These are phyloP conservation scores for Pythium scleroteichum DNA, from an alignment of 352 stramenopile genomes.

Conservation along the genomic window DNA sequence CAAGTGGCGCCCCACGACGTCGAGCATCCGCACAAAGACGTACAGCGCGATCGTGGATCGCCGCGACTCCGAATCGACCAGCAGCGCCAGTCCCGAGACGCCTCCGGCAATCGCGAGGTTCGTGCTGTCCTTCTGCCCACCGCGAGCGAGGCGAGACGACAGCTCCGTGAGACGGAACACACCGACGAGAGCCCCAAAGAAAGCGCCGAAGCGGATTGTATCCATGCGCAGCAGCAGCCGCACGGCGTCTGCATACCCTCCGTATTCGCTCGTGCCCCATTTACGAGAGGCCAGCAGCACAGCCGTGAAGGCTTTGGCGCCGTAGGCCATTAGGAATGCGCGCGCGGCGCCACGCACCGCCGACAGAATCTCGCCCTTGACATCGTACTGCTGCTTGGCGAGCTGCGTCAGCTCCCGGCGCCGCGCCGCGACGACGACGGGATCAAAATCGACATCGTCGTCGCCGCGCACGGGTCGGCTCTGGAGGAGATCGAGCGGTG, in stretches of 20 bases:
- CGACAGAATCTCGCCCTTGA: conserved; percentile 25
- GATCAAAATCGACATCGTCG: background rate
- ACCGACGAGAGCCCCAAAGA: conserved; percentile 75
- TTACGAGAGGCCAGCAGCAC: conserved; percentile 77
- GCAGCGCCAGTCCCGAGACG: conserved; percentile 63
- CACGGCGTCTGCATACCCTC: conserved; percentile 69
- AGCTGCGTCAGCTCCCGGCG: conserved; percentile 10
- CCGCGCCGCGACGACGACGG: background rate
- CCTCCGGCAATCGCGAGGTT: conserved; percentile 72
- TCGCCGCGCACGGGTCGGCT: background rate
- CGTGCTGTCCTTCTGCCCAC: conserved; percentile 45
- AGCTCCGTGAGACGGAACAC: conserved; percentile 71
- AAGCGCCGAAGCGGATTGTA: conserved; percentile 78
- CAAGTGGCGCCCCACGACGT: conserved; percentile 76
- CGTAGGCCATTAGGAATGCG: conserved; percentile 70
- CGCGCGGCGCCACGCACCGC: conserved; percentile 39
- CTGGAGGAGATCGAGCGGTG: conserved; percentile 4
- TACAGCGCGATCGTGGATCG: conserved; percentile 81
- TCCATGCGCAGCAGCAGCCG: conserved; percentile 64
- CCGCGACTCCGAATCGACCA: conserved; percentile 66
- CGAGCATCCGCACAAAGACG: conserved; percentile 85
- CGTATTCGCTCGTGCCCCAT: conserved; percentile 72
- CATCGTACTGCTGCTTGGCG: conserved; percentile 13
- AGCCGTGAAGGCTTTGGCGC: conserved; percentile 81
- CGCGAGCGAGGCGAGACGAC: conserved; percentile 40